Conservation (phyloP, 176 grass and related monocot species). For the Cocos nucifera region DNA sequence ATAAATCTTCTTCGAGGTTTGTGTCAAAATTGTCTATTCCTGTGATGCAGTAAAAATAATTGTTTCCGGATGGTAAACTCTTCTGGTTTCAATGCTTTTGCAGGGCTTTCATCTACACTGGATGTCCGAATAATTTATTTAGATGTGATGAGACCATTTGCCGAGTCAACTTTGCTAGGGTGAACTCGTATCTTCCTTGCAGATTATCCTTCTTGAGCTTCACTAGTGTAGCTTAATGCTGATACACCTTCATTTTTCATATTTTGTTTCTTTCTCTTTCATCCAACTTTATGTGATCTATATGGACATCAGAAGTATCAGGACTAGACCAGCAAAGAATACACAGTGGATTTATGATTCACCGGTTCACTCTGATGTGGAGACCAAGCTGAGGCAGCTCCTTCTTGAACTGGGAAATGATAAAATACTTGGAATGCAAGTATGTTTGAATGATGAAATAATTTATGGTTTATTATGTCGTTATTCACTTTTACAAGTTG, state of each 20-base stretch:
- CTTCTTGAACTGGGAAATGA: conserved; percentile 69
- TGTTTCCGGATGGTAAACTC: conserved; percentile 7
- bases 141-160: conserved; percentile 97
- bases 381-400: conserved; percentile 65
- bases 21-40: conserved; percentile 8
- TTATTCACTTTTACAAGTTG: too few species aligned
- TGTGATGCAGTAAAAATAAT: background rate
- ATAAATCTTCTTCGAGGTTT: conserved; percentile 99
- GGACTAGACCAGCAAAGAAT: conserved; percentile 15
- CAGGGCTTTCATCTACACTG: conserved; percentile 84
- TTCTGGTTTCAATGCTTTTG: conserved; percentile 7
- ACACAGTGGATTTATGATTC: conserved; percentile 78
- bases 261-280: background rate
- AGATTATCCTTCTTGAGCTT: background rate
- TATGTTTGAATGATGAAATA: conserved; percentile 18
- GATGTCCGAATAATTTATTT: conserved; percentile 84
- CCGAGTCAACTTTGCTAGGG: conserved; percentile 82
- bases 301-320: conserved; percentile 41
- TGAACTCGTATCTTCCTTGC: conserved; percentile 31
- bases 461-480: too few species aligned
- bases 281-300: conserved; percentile 11
- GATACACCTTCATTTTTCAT: background rate
- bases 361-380: conserved; percentile 75
- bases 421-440: conserved; percentile 97
- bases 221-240: background rate